Conservation (phyloP, 768 basidiomycete genomes). For the Phlebiopsis gigantea region DNA sequence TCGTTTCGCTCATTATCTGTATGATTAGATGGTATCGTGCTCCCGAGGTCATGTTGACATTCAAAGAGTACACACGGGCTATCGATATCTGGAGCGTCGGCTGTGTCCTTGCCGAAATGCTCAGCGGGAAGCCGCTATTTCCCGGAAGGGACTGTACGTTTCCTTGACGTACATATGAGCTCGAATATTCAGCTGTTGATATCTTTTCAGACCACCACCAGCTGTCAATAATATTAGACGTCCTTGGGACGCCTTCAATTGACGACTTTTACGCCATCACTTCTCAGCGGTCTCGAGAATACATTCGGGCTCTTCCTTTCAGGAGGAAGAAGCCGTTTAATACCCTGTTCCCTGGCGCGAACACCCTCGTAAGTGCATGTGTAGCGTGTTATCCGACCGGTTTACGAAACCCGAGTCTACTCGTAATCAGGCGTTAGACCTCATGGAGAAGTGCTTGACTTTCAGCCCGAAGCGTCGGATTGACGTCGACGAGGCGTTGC, state of each 20-base stretch:
- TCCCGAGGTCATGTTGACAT: conserved; percentile 97
- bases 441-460: conserved; percentile 75
- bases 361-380: conserved; percentile 42
- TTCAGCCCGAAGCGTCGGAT: conserved; percentile 87
- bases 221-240: conserved; percentile 85
- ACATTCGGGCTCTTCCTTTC: conserved; percentile 85
- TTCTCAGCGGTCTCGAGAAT: conserved; percentile 73
- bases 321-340: conserved; percentile 71
- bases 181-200: too few species aligned
- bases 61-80: conserved; percentile 89
- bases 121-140: conserved; percentile 87
- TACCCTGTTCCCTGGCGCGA: conserved; percentile 70
- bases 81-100: conserved; percentile 88
- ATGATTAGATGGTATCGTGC: conserved; percentile 88
- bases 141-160: conserved; percentile 87
- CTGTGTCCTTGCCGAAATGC: conserved; percentile 87
- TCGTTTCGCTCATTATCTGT: conserved; percentile 1
- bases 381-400: neutral
- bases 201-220: conserved; percentile 78
- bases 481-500: conserved; percentile 80
- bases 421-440: conserved; percentile 54
- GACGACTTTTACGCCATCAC: conserved; percentile 96
- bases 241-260: conserved; percentile 86
- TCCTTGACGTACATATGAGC: conserved; percentile 8
- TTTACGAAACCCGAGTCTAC: conserved; percentile 1